Percentiles rank a stretch among this genome's conserved stretches.
Evolutionary conservation across 1,284 basidiomycete species (phyloP).

Genomic region (Boletus semigastroideus): DNA sequence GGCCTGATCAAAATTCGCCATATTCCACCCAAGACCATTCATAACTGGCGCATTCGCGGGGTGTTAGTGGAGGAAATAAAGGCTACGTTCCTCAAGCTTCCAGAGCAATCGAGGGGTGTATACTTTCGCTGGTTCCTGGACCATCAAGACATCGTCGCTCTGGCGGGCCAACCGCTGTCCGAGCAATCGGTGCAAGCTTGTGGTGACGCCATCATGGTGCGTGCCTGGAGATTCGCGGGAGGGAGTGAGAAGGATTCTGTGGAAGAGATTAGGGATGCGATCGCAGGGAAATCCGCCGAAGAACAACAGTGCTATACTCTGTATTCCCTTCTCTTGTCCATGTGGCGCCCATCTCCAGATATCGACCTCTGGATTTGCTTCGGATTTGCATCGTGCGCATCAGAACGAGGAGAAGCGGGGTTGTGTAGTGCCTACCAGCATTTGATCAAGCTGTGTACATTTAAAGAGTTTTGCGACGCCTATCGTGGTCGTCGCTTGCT

Average conservation of each 20-base stretch:
- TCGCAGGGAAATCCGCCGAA: neutral
- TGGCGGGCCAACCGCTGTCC: neutral
- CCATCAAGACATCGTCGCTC: conserved; percentile 3
- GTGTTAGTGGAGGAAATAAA: conserved; percentile 6
- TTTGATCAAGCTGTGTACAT: neutral
- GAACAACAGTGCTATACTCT: neutral
- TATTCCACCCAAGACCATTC: conserved; percentile 1
- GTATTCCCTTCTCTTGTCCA: conserved; percentile 2
- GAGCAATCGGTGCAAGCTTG: neutral
- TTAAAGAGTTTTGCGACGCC: conserved; percentile 6
- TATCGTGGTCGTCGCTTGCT: neutral
- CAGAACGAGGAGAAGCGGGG: neutral
- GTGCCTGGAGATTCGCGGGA: conserved; percentile 4
- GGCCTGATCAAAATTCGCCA: neutral
- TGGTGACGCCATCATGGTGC: neutral
- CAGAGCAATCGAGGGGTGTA: neutral
- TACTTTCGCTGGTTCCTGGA: conserved; percentile 6
- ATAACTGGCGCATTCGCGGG: conserved; percentile 1
- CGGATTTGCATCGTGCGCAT: conserved; percentile 4
- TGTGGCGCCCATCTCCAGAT: neutral
- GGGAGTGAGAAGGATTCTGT: conserved; percentile 1
- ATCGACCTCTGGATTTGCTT: conserved; percentile 2
- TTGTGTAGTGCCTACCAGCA: neutral
- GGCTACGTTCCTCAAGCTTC: neutral
- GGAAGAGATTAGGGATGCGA: neutral